phyloP scores from a whole-genome alignment of 306 rosid genomes.

The Cucurbita moschata region DNA sequence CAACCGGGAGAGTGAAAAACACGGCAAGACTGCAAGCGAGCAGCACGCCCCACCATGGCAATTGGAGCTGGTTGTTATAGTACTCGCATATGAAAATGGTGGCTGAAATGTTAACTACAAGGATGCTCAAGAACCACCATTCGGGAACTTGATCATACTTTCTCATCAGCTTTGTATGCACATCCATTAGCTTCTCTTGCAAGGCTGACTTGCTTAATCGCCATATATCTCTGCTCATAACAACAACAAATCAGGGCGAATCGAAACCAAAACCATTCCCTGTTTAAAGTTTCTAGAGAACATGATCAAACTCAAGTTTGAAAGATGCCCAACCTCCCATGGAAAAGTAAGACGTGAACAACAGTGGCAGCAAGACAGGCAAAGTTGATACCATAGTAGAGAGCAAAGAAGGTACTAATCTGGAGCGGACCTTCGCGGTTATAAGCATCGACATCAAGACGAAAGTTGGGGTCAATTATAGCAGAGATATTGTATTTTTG shows the following conservation, averaged over 20 bases:
- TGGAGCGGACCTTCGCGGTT: constrained; percentile 49
- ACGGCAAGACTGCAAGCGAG: constrained; percentile 55
- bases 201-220: constrained; percentile 58
- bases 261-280: neutral
- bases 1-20: constrained; percentile 64
- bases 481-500: constrained; percentile 53
- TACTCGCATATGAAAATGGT: constrained; percentile 44
- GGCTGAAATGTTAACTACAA: constrained; percentile 34
- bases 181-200: constrained; percentile 44
- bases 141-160: constrained; percentile 56
- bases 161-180: constrained; percentile 76
- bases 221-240: constrained; percentile 44
- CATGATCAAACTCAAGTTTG: neutral
- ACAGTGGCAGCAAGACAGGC: constrained; percentile 69
- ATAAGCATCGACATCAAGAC: constrained; percentile 43
- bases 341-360: constrained; percentile 59
- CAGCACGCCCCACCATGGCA: constrained; percentile 82
- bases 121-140: constrained; percentile 69
- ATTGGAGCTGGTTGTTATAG: constrained; percentile 45
- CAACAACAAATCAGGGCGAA: neutral
- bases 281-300: neutral
- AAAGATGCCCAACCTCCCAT: constrained; percentile 40
- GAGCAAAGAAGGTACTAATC: constrained; percentile 51
- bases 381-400: constrained; percentile 48
- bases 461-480: constrained; percentile 47